phyloP scores from a whole-genome alignment of 306 rosid species.

The Styphnolobium japonicum region DNA sequence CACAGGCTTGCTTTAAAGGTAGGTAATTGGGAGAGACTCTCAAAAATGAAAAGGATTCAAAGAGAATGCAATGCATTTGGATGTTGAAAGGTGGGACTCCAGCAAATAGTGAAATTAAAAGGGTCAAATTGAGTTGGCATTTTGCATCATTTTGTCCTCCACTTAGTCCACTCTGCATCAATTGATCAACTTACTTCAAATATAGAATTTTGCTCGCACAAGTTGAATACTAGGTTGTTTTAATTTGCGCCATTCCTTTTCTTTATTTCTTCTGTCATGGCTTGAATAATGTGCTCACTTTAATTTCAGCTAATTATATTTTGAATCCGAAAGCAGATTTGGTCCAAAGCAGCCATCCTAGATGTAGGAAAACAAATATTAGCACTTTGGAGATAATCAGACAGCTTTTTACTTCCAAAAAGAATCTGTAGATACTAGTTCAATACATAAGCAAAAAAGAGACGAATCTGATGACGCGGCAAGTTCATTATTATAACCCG shows the following conservation, averaged over 20 bases:
- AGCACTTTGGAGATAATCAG: not conserved
- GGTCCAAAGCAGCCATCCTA: not conserved
- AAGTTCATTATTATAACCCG: not conserved
- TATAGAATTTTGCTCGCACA: conserved; percentile 6
- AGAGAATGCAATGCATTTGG: not conserved
- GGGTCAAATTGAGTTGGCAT: conserved; percentile 33
- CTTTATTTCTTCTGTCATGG: not conserved
- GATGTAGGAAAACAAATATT: not conserved
- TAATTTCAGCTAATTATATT: not conserved
- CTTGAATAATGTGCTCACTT: conserved; percentile 20
- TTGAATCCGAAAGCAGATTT: not conserved
- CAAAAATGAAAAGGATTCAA: not conserved
- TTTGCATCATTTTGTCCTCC: conserved; percentile 43
- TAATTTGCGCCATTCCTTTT: conserved; percentile 5
- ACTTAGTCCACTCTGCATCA: conserved; percentile 33
- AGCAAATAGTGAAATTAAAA: conserved; percentile 20
- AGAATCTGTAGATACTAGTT: not conserved
- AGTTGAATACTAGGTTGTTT: conserved; percentile 2
- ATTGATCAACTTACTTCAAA: conserved; percentile 27
- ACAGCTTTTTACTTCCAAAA: not conserved
- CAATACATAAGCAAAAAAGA: not conserved
- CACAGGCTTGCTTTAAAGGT: not conserved
- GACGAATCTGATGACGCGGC: not conserved
- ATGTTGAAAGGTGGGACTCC: not conserved
- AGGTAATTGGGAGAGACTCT: not conserved